phyloP scores from a whole-genome alignment of 1,284 basidiomycete genomes.

The Marasmius fiardii region DNA sequence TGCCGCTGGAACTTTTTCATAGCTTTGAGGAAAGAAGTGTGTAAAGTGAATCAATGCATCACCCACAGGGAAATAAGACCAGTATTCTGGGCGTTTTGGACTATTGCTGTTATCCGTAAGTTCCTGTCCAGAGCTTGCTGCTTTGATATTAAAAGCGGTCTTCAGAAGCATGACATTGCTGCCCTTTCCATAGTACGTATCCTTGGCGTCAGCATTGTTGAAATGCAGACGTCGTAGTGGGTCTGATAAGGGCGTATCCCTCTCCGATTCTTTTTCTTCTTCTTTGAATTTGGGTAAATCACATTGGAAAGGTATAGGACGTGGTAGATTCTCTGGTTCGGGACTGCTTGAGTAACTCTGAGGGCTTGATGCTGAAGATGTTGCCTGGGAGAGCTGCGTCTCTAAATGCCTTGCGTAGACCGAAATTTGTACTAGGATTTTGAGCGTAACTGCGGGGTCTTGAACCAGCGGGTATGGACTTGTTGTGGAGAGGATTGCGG shows the following conservation, averaged over 20 bases:
- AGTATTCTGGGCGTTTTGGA: constrained; percentile 1
- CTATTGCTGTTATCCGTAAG: too few relatives aligned
- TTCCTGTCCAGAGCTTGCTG: background rate
- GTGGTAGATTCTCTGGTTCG: background rate
- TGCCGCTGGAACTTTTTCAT: constrained; percentile 4
- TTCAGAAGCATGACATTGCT: constrained; percentile 11
- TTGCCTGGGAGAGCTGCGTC: background rate
- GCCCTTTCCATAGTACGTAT: constrained; percentile 1
- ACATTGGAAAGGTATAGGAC: background rate
- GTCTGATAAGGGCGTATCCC: background rate
- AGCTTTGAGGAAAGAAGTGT: background rate
- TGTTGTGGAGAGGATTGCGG: background rate
- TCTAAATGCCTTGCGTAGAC: background rate
- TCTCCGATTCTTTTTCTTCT: background rate
- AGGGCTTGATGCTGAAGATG: background rate
- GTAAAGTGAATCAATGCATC: background rate
- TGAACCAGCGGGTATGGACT: background rate
- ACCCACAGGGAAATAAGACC: constrained; percentile 6
- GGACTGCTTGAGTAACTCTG: background rate
- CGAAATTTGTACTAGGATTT: background rate
- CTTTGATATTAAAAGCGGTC: constrained; percentile 5
- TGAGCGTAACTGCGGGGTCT: background rate
- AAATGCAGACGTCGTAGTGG: background rate
- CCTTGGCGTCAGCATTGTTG: background rate
- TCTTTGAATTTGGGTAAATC: background rate